Percentiles rank a stretch among this genome's conserved stretches.
phyloP scores from a whole-genome alignment of 441 rosid genomes.

The Corymbia citriodora region DNA sequence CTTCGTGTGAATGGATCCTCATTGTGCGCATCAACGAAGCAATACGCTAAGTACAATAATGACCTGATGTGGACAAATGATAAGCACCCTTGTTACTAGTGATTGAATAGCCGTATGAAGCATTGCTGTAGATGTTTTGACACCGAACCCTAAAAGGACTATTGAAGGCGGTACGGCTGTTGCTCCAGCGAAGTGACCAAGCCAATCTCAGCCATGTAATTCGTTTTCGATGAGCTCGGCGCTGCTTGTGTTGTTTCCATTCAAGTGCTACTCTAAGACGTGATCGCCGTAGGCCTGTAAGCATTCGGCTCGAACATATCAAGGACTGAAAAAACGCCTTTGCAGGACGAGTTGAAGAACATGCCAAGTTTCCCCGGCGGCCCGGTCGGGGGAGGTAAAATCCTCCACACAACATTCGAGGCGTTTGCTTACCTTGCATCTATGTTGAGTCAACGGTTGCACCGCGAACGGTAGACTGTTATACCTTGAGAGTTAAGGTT shows the following conservation, averaged over 20 bases:
- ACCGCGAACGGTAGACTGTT: not conserved
- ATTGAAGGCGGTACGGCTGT: no score
- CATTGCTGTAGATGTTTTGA: no score
- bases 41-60: no score
- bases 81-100: no score
- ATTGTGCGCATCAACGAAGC: no score
- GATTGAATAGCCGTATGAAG: no score
- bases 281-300: slow-evolving; percentile 72
- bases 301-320: not conserved
- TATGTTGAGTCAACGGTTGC: not conserved
- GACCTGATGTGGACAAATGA: no score
- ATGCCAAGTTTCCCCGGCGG: not conserved
- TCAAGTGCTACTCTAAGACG: slow-evolving; percentile 83
- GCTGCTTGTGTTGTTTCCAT: slow-evolving; percentile 80
- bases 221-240: slow-evolving; percentile 74
- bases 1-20: no score
- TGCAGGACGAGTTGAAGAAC: not conserved
- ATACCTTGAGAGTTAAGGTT: not conserved
- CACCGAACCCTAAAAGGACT: no score
- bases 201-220: slow-evolving; percentile 26
- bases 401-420: not conserved
- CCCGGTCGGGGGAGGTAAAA: not conserved
- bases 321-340: not conserved
- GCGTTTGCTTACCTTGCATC: not conserved
- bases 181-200: no score